A percentile compares a stretch with the other conserved stretches of the same genome.
Conservation (phyloP, 1,284 basidiomycete species). For the Ceratobasidium sp. region DNA sequence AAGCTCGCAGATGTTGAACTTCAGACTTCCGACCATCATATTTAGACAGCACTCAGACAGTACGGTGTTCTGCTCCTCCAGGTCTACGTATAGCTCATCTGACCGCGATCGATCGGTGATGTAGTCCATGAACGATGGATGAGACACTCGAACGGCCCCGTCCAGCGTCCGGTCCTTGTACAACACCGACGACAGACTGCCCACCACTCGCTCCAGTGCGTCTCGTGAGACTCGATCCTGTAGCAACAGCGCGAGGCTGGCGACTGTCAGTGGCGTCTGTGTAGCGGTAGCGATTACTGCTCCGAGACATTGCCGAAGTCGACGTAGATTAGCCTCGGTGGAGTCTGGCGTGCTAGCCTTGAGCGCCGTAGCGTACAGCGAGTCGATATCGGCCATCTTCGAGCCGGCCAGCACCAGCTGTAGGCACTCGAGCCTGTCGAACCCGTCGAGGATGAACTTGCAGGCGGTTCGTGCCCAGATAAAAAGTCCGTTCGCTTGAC, state of each 20-base stretch:
- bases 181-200: constrained; percentile 26
- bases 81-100: neutral
- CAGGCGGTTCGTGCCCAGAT: constrained; percentile 31
- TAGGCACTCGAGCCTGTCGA: neutral
- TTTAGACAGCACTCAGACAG: constrained; percentile 22
- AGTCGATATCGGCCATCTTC: neutral
- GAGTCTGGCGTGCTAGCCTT: neutral
- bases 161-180: neutral
- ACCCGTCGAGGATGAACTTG: constrained; percentile 1
- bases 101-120: constrained; percentile 22
- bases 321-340: neutral
- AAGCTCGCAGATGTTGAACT: constrained; percentile 24
- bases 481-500: constrained; percentile 19
- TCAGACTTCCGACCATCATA: constrained; percentile 1
- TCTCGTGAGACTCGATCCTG: neutral
- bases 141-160: constrained; percentile 20
- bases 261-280: constrained; percentile 8
- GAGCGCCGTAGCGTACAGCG: constrained; percentile 11
- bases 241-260: constrained; percentile 1
- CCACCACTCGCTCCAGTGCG: neutral
- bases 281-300: constrained; percentile 4
- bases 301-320: neutral
- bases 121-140: constrained; percentile 37
- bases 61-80: constrained; percentile 4
- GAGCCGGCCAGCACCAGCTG: neutral